These are phyloP conservation scores for Solanum aculeatissimum DNA, from an alignment of 305 asterid genomes.

Conservation along the genomic window DNA sequence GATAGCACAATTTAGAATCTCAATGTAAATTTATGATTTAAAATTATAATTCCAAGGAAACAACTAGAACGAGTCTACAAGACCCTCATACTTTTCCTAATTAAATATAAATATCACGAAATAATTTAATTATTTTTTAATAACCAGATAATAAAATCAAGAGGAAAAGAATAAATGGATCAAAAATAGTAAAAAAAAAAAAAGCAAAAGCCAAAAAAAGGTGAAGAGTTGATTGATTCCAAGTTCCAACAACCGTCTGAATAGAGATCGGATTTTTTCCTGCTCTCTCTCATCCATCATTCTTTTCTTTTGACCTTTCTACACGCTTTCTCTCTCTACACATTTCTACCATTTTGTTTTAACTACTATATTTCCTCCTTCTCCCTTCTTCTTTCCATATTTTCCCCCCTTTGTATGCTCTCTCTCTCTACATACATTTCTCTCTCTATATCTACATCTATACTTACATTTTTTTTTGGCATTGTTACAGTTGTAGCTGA, in stretches of 20 bases:
- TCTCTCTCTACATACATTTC: neutral
- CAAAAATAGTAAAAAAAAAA: neutral
- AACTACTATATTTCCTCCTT: neutral
- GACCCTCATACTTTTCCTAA: neutral
- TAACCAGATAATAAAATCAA: neutral
- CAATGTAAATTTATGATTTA: no score
- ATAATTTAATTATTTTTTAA: no score
- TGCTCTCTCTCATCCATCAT: constrained; percentile 2
- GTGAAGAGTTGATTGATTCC: constrained; percentile 12
- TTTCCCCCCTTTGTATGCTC: neutral
- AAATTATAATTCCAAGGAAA: no score
- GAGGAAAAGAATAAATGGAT: neutral
- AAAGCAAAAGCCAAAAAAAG: neutral
- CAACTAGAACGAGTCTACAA: no score
- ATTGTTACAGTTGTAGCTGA: constrained; percentile 3
- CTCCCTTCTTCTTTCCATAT: neutral
- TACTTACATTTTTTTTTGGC: neutral
- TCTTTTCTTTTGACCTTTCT: constrained; percentile 11
- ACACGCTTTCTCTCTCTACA: neutral
- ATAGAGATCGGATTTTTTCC: neutral
- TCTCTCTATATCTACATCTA: neutral
- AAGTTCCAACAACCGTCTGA: constrained; percentile 22
- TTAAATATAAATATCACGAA: no score
- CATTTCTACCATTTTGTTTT: neutral
- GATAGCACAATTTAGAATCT: no score